Base-by-base conservation (phyloP, 164 flowering plant species). In the Litsea cubeba region DNA sequence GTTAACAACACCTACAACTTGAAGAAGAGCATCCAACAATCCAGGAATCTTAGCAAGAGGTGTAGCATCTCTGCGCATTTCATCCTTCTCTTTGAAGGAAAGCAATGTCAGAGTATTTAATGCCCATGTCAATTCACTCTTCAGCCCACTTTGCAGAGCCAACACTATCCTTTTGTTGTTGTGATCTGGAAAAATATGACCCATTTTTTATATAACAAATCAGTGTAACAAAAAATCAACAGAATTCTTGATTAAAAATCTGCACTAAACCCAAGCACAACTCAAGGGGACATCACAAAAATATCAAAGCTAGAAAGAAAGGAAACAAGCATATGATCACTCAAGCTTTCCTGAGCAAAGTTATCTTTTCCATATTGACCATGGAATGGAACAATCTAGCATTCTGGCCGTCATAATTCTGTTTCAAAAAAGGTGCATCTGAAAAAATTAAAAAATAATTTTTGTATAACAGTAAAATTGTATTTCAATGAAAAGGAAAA, bases 61-160 rank as follows among this genome's bases (percentile, higher is more conserved):
- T 12, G 91, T 90, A 3, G 97, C 85, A 82, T 96, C 99, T 84
- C 87, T 90, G 14, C 99, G 89, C 79, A 89, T 73, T 57, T 96
- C 99, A 68, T 96, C 99, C 76, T 89, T 96, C 72, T 96, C 99
- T 83, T 92, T 94, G 85, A 96, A 96, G 18, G 98, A 96, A n/a
- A 96, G 97, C 85, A 96, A 75, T 6, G 97, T 91, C 65, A 96
- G 95, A 72, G 98, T 83, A 78, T 96, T 94, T 73, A 96, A 72
- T 14, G 98, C 98, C 99, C 99, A 96, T 23, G 89, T 92, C 72
- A 96, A 74, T 85, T 96, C 99, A 80, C 97, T 96, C 85, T 96
- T 96, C 25, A 96, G 72, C 65, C 99, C 99, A 85, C 99, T 96
- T 81, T 94, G 99, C 70, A 96, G 90, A 49, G 98, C 99, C 75